Percentiles rank a stretch among this genome's conserved stretches.
Evolutionary conservation across 2,329 filamentous ascomycete genomes (phyloP).

Genomic region (Xylaria sp.): DNA sequence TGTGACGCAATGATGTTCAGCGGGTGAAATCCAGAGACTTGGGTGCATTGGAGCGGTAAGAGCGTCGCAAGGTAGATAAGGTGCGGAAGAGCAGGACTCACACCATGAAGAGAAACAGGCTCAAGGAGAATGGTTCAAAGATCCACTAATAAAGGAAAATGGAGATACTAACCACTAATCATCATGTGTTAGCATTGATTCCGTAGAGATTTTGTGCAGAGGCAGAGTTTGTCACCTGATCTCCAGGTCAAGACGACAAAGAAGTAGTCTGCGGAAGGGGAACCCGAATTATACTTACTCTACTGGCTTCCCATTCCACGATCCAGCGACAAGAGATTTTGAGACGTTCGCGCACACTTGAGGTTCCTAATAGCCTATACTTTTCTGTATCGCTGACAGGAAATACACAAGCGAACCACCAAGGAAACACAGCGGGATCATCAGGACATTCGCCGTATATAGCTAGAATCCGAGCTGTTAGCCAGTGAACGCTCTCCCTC

Average conservation of each 20-base stretch:
- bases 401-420: conserved; percentile 87
- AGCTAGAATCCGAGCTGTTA: conserved; percentile 72
- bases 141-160: not conserved
- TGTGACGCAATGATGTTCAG: conserved; percentile 21
- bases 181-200: conserved; percentile 3
- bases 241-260: too few species aligned
- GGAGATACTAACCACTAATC: conserved; percentile 21
- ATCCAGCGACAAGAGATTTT: conserved; percentile 87
- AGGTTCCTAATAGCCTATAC: conserved; percentile 74
- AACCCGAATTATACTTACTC: conserved; percentile 60
- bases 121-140: not conserved
- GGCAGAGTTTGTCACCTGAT: conserved; percentile 1
- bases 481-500: conserved; percentile 72
- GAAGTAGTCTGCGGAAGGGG: too few species aligned
- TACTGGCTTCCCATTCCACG: conserved; percentile 69
- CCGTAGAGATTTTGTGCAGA: not conserved
- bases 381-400: conserved; percentile 80
- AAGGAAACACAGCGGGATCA: conserved; percentile 80
- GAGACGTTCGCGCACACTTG: conserved; percentile 77
- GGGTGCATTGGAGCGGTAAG: not conserved
- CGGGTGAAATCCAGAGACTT: not conserved
- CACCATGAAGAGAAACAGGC: not conserved
- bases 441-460: conserved; percentile 79
- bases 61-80: not conserved
- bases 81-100: not conserved